Evolutionary conservation across 129 eudicot species (phyloP), one percentile per base, ranked within the genome.

Genomic region (Centrapalus pauciflorus): DNA sequence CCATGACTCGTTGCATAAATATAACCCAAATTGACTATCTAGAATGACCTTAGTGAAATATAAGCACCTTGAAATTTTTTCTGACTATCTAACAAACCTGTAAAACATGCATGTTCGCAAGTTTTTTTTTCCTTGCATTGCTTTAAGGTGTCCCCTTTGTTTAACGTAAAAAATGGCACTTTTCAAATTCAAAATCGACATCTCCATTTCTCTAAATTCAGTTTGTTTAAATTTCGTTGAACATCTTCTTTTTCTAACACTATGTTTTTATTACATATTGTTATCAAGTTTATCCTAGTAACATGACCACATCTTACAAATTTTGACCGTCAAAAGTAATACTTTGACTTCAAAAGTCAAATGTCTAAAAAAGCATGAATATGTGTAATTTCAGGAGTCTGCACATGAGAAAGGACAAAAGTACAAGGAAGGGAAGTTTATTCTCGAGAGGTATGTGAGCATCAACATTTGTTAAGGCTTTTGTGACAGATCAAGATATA

Each of bases 391-490:
- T 49, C 79, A 90, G 95, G 87, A 80, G 77, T 76, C 82, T 73
- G 92, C 97, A 2, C 73, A 69, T 35, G 97, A 87, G 45, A 76
- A 79, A 79, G 21, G 34, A 66, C 85, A 87, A 65, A 80, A 84
- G 79, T 90, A 90, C 85, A 87, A 90, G 81, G 95, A 81, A 66
- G 97, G 95, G 30, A 86, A 80, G 73, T 86, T 72, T 51, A 86
- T 90, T 65, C 80, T 90, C 0, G 97, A 90, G 76, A 90, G 95
- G 95, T 46, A 41, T 4, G 41, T 37, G 10, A 4, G 65, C 25
- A 48, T 20, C 27, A 28, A 20, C 2, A 4, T 74, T n/a, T 55
- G 11, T 34, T 25, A 0, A 24, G 14, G 23, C n/a, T 50, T 45
- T 4, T 13, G 23, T n/a, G n/a, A n/a, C n/a, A n/a, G n/a, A n/a